Base-by-base conservation (phyloP, 2,329 filamentous ascomycete species). In the Myriangium duriaei region DNA sequence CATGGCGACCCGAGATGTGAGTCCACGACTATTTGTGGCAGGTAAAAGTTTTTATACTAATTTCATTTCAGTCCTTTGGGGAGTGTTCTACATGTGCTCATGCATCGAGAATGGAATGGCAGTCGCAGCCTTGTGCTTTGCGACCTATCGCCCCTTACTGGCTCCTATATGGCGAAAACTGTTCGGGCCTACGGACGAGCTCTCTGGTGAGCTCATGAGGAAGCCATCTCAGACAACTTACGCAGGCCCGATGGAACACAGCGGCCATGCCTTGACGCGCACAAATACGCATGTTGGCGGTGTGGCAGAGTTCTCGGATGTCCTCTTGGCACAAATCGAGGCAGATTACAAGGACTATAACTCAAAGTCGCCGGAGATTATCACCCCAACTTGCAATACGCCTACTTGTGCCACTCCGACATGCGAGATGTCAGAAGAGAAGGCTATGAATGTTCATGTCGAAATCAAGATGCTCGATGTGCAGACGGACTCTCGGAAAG, bases 141-240 rank as follows among this genome's bases (percentile, higher is more conserved):
- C 36, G 7, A 33, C 30, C 29, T 39, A 32, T 13, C 36, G 36
- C 4, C 36, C 36, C 3, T 15, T 39, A 9, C 19, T 39, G 3
- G 30, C 30, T 17, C 7, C 15, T 1, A 17, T 39, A 6, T 5
- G 32, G 11, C 19, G 32, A 11, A 9, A 15, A 5, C 24, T 30
- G 4, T 11, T 33, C 5, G 17, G 36, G 2, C 16, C 18, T 4
- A 15, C 32, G 2, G 30, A 21, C n/a, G 36, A 39, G 11, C 26
- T 39, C 19, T 33, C 16, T 2, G 36, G 36, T 2, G 17, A 15
- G 3, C 7, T 33, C 5, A 17, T 33, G 12, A 16, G 36, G 5
- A 39, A 39, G 19, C 30, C 36, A 7, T 39, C 36, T 5, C 28
- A 39, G 36, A 39, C 36, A 11, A 39, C 36, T 11, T 30, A 39